Base-by-base conservation (phyloP, 768 basidiomycete genomes). In the Aureoboletus auriporus region DNA sequence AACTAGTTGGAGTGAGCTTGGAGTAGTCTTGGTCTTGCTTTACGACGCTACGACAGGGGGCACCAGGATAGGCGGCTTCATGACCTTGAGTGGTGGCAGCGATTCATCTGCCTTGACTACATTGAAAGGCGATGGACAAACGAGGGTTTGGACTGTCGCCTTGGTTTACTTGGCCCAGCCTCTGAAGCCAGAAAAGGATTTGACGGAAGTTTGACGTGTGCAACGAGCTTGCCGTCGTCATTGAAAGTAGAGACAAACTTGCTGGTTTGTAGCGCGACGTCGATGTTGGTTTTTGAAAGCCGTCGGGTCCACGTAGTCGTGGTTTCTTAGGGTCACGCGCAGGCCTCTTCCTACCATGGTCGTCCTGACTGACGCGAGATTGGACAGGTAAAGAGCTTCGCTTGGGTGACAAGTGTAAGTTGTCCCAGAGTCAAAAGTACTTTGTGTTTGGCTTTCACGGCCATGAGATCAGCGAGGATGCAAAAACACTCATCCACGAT, bases 401-500 rank as follows among this genome's bases (percentile, higher is more conserved):
- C 20, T 23, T 23, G 20, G 20, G 20, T 23, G 2, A 23, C 20
- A 23, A 9, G 7, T 28, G 16, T 27, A 12, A n/a, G 28, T 17
- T 39, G 30, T 50, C 33, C 20, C 9, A n/a, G 13, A 17, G 20
- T 40, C 17, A 4, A 23, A 52, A 86, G 83, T 84, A 86, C 60
- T 85, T 88, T 56, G 80, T 88, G 12, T 70, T 84, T 52, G 85
- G 86, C 14, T 86, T 86, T 61, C 80, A 82, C 58, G 83, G 83
- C 4, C 65, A 75, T 33, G 68, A 76, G 43, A 65, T 76, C 30
- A 77, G 67, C 51, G 68, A 75, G 27, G 71, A 84, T 49, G 75
- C 80, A 51, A 73, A 69, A 55, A 72, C 68, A 0, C 76, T 86
- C 46, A 83, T 86, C 42, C 65, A 65, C 31, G 77, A 83, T 39